Base-by-base conservation (phyloP, 2,329 filamentous ascomycete species). In the Sclerotiophoma versabilis region DNA sequence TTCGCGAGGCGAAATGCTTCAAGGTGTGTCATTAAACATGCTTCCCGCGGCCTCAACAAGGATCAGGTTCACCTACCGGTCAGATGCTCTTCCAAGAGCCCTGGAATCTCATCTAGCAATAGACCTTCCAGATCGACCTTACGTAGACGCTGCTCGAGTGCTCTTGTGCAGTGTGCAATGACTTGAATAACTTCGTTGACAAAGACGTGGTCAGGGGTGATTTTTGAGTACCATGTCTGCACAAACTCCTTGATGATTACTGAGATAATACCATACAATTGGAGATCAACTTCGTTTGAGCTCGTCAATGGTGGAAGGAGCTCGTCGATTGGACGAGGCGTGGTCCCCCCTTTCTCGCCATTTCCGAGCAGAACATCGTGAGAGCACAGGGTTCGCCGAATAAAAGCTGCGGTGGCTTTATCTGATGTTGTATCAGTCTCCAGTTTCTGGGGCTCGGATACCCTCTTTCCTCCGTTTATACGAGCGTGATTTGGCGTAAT, bases 191-290 rank as follows among this genome's bases (percentile, higher is more conserved):
- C 84, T 78, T 97, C 93, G 63, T 89, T 88, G 56, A 95, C 87
- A 71, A 99, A 96, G 11, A 86, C 83, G 71, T 93, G 90, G 76
- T 99, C 93, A 3, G 92, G 86, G 1, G 93, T 97, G 74, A 99
- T 95, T 74, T 89, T 93, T 61, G 82, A 83, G 79, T 99, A 99
- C 95, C 95, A 99, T 26, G 86, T 87, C 74, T 95, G 88, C 30
- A 99, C 90, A 73, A 92, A 96, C 61, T 97, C 92, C 68, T 90
- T 87, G 66, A 97, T 82, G 58, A 98, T 87, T 54, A 98, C 89
- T 46, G 95, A 90, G 57, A 99, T 87, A 56, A 98, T 84, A 23
- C 91, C 93, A 73, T 98, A 99, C 4, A 99, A 83, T 77, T 99
- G 90, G 51, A 96, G 79, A 75, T 99, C 95, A 55, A 98, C 86